Base-by-base conservation (phyloP, 139 green algal genomes). In the Chlorella vulgaris region DNA sequence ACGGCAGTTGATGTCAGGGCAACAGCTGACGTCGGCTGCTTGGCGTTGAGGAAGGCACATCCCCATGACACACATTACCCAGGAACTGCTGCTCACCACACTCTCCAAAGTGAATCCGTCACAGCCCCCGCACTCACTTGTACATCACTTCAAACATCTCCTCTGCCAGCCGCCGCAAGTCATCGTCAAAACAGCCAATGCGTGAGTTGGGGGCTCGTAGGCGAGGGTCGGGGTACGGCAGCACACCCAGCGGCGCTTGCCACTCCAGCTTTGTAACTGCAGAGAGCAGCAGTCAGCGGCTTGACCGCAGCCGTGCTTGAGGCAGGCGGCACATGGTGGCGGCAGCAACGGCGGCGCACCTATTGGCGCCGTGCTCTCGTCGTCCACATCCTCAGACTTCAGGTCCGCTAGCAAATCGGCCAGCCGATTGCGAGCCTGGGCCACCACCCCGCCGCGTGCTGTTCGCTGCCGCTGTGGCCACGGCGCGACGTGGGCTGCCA, bases 131-230 rank as follows among this genome's bases (percentile, higher is more conserved):
- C 18, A 55, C 82, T 60, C 42, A 94, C 90, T 93, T 75, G 88
- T 99, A 99, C 96, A 99, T 99, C 65, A 97, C 71, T 4, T 95
- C 88, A 33, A 99, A 95, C 94, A 99, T 98, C 38, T 97, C 95
- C 47, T 87, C 83, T 4, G 93, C 89, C 31, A 99, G 89, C 47
- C 87, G 35, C 62, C 90, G 38, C 58, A 99, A 77, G 4, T 87
- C 69, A 1, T 89, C 89, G 62, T 97, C 95, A 86, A 99, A 98
- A 0, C 88, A 81, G 7, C 63, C 88, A 36, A 98, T 86, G 0
- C 47, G 74, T 0, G 90, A 90, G 85, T 99, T 99, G 8, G 80
- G n/a, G 6, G 94, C 94, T 0, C 96, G 91, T 29, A 99, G 86
- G 28, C 86, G 65, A 0, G 96, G 96, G 84, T 99, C 92, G 15